Conservation (phyloP, 2,329 filamentous ascomycete species). For the Cladophialophora yegresii region DNA sequence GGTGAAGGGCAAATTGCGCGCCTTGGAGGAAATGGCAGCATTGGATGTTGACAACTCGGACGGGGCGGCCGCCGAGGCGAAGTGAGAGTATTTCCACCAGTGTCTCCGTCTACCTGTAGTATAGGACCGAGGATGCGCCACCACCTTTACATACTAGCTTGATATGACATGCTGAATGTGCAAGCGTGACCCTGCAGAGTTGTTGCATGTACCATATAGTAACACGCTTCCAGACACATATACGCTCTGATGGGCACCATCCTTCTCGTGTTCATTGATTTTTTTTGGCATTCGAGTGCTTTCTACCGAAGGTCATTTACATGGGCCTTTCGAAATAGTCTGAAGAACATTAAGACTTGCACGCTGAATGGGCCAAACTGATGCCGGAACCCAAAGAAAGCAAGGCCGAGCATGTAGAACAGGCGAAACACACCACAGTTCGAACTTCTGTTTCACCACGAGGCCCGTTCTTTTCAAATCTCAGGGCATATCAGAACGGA, state of each 20-base stretch:
- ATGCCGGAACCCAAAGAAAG: neutral
- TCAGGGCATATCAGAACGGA: too few species aligned
- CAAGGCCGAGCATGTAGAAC: neutral
- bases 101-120: neutral
- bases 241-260: neutral
- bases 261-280: neutral
- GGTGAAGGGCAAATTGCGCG: slow-evolving; percentile 34
- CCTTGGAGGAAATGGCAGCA: slow-evolving; percentile 26
- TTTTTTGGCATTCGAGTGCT: neutral
- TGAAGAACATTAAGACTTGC: neutral
- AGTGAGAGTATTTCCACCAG: neutral
- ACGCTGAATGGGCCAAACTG: neutral
- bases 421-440: neutral
- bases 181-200: neutral
- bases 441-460: neutral
- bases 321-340: neutral
- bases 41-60: slow-evolving; percentile 21
- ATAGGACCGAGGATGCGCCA: neutral
- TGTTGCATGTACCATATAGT: neutral
- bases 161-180: too few species aligned
- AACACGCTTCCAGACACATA: neutral
- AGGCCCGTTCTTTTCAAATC: neutral
- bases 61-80: neutral
- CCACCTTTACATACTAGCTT: neutral
- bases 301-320: neutral